Base-by-base conservation (phyloP, 345 rosid genomes). In the Gossypium thurberi region DNA sequence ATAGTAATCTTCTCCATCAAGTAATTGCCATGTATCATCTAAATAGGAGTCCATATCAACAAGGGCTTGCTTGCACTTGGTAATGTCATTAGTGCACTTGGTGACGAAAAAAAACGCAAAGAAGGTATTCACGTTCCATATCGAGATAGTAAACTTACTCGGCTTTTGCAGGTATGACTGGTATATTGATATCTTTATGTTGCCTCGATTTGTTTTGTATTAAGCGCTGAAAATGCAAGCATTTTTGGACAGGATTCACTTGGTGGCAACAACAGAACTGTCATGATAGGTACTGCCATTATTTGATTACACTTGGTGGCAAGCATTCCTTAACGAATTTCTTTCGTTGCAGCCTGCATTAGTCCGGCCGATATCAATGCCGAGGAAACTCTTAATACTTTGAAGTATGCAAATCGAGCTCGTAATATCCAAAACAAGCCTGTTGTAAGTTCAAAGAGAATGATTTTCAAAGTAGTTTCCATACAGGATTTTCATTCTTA, bases 341-440 rank as follows among this genome's bases (percentile, higher is more conserved):
- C 51, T 62, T 70, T 60, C 46, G 52, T 63, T 76, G 58, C 86
- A 95, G 98, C 99, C 73, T 95, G 99, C 87, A 88, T 95, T 77
- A 95, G 99, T 77, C 99, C 98, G 44, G 99, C 99, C 59, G 99
- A 95, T 83, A 92, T 91, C 70, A 95, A 95, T 83, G 99, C 94
- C 2, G 99, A 95, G 87, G 99, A 95, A 81, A 92, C 98, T 10
- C 92, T 95, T 15, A 95, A 95, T 84, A 95, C 99, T 64, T 80
- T 95, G 64, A 95, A 95, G 81, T 95, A 95, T 77, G 99, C 99
- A 74, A 95, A 95, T 85, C 99, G 99, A 71, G 99, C 98, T 80
- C 94, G 99, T 58, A 95, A 95, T 82, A 95, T 95, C 77, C 88
- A 86, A 80, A 95, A 95, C 74, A 95, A 95, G 87, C 99, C 97